A percentile compares a stretch with the other conserved stretches of the same genome.
Evolutionary conservation across 108 stramenopile species (phyloP).

Genomic region (Stephanodiscus minutulus): DNA sequence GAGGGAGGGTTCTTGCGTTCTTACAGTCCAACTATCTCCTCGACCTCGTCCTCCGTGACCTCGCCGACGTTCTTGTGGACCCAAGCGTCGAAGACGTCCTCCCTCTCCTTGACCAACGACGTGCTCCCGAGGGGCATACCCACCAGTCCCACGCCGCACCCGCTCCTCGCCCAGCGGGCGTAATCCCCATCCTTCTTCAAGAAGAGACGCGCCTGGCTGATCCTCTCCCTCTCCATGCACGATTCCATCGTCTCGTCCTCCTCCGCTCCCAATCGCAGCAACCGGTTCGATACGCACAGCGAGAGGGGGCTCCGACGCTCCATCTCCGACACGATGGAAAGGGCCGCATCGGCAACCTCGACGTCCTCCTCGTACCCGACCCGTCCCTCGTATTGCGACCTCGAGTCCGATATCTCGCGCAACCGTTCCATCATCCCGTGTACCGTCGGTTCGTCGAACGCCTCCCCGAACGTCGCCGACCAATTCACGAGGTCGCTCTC

Average conservation of each 20-base stretch:
- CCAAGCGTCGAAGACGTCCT: constrained; percentile 58
- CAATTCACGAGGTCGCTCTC: constrained; percentile 64
- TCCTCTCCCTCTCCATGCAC: constrained; percentile 76
- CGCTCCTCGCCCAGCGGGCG: constrained; percentile 63
- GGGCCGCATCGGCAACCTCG: constrained; percentile 58
- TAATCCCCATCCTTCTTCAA: constrained; percentile 57
- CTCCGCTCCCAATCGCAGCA: constrained; percentile 55
- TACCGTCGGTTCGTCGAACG: constrained; percentile 64
- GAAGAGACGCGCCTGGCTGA: constrained; percentile 59
- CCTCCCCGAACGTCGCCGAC: constrained; percentile 68
- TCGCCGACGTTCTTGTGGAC: constrained; percentile 64
- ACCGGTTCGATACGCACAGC: constrained; percentile 57
- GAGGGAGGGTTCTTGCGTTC: too few species aligned
- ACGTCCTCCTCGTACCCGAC: constrained; percentile 53
- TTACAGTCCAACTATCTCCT: constrained; percentile 46
- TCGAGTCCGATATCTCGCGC: constrained; percentile 46
- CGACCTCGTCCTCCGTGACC: constrained; percentile 71
- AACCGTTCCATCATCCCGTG: constrained; percentile 77
- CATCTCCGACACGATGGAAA: constrained; percentile 56
- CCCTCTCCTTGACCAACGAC: constrained; percentile 36
- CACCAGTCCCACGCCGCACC: constrained; percentile 37
- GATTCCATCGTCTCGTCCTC: constrained; percentile 56
- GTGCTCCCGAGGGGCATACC: constrained; percentile 44
- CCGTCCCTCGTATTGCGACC: constrained; percentile 47
- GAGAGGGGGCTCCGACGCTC: constrained; percentile 77